Percentiles rank a stretch among this genome's conserved stretches.
Evolutionary conservation across 139 green algal species (phyloP).

Genomic region (Diplosphaera chodatii): DNA sequence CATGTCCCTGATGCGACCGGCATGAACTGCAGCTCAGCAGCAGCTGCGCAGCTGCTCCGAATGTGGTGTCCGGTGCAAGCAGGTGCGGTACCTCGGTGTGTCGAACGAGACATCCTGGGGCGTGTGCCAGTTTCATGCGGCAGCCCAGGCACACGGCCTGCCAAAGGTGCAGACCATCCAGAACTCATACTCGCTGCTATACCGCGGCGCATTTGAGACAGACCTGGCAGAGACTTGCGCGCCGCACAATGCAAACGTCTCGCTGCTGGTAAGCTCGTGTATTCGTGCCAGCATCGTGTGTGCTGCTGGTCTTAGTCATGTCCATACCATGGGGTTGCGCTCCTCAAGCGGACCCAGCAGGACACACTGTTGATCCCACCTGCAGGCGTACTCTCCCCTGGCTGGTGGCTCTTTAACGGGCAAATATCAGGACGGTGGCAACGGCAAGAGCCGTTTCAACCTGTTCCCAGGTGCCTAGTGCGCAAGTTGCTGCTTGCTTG

Average conservation of each 20-base stretch:
- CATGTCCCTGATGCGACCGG: too few relatives aligned
- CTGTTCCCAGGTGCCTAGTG: slow-evolving; percentile 60
- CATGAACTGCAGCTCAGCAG: too few relatives aligned
- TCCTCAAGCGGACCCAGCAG: too few relatives aligned
- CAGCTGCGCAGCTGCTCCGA: too few relatives aligned
- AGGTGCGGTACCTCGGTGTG: slow-evolving; percentile 85
- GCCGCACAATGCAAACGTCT: slow-evolving; percentile 56
- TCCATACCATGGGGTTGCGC: too few relatives aligned
- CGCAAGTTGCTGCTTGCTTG: not conserved
- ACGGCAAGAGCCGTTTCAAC: slow-evolving; percentile 58
- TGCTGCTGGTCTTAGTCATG: too few relatives aligned
- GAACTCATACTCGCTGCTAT: slow-evolving; percentile 63
- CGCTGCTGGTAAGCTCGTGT: slow-evolving; percentile 55
- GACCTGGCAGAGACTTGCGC: slow-evolving; percentile 70
- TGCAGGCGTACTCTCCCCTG: slow-evolving; percentile 67
- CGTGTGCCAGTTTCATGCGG: slow-evolving; percentile 60
- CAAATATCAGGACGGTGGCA: slow-evolving; percentile 50
- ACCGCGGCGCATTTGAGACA: slow-evolving; percentile 72
- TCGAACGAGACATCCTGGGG: slow-evolving; percentile 88
- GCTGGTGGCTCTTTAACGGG: slow-evolving; percentile 52
- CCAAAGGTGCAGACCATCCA: slow-evolving; percentile 78
- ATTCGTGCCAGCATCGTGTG: too few relatives aligned
- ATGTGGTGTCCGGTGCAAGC: not conserved
- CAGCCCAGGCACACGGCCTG: slow-evolving; percentile 43
- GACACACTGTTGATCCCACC: too few relatives aligned